phyloP scores from a whole-genome alignment of 495 filamentous ascomycete species.

The Chaetomium tenue region DNA sequence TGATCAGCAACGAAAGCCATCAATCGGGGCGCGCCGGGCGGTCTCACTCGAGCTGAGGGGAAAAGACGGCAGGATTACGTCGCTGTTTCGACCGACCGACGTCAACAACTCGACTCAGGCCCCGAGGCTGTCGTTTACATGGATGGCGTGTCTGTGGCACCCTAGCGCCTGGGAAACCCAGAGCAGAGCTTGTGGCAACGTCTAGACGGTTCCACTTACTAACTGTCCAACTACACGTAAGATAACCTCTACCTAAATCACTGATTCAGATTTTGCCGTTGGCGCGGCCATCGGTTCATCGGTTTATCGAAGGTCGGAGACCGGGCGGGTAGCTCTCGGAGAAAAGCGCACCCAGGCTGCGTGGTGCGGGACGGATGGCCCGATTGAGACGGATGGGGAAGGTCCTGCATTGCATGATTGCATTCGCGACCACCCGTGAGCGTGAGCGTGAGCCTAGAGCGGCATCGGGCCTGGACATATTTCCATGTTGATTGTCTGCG shows the following conservation, averaged over 20 bases:
- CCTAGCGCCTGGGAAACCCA: too few species aligned
- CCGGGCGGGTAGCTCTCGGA: not conserved
- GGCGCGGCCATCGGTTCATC: too few species aligned
- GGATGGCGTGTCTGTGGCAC: slow-evolving; percentile 1
- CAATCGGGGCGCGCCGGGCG: not conserved
- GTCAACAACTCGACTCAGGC: not conserved
- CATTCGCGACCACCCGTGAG: not conserved
- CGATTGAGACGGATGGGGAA: not conserved
- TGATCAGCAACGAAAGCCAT: slow-evolving; percentile 23
- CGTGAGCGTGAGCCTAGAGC: not conserved
- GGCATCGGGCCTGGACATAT: not conserved
- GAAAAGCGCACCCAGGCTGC: not conserved
- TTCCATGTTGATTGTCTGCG: not conserved
- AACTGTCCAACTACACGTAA: too few species aligned
- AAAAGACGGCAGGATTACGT: slow-evolving; percentile 35
- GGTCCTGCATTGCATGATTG: not conserved
- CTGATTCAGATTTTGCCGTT: too few species aligned
- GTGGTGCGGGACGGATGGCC: not conserved
- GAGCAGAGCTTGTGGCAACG: too few species aligned
- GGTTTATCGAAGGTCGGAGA: too few species aligned
- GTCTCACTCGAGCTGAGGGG: not conserved
- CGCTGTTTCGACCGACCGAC: slow-evolving; percentile 22
- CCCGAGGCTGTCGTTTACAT: not conserved
- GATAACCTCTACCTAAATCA: too few species aligned
- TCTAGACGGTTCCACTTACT: too few species aligned